phyloP scores from a whole-genome alignment of 163 green algal species.

The Volvox carteri region DNA sequence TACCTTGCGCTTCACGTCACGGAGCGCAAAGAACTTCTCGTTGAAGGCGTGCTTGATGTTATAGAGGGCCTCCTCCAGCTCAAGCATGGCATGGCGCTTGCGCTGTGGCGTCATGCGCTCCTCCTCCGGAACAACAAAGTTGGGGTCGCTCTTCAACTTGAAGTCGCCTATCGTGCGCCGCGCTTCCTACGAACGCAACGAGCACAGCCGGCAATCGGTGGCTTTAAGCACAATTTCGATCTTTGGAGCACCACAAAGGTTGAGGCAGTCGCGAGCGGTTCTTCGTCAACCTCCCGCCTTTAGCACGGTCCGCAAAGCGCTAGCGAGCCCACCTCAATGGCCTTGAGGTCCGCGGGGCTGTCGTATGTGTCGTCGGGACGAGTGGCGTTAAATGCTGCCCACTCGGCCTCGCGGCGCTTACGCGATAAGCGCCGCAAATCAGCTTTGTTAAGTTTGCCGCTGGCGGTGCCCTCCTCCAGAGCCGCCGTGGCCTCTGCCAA shows the following conservation, averaged over 20 bases:
- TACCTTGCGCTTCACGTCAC: conserved; percentile 73
- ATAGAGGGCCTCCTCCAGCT: conserved; percentile 80
- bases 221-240: neutral
- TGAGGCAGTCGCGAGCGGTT: neutral
- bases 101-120: conserved; percentile 77
- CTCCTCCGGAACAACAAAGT: conserved; percentile 81
- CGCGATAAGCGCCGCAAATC: conserved; percentile 76
- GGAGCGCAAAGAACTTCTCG: conserved; percentile 75
- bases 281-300: too few species aligned
- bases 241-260: neutral
- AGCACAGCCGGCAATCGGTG: neutral
- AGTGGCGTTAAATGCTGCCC: conserved; percentile 79
- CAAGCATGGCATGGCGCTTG: conserved; percentile 80
- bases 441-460: conserved; percentile 68
- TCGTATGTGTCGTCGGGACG: conserved; percentile 80
- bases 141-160: conserved; percentile 88
- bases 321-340: conserved; percentile 65
- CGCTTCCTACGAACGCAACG: conserved; percentile 58
- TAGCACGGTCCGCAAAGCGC: too few species aligned
- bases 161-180: conserved; percentile 84
- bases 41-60: conserved; percentile 80
- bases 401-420: conserved; percentile 79
- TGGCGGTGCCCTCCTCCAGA: conserved; percentile 54
- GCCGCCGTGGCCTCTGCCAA: conserved; percentile 37
- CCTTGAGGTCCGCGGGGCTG: conserved; percentile 71